Evolutionary conservation across 2,329 filamentous ascomycete genomes (phyloP).

Genomic region (Diaporthe amygdali): DNA sequence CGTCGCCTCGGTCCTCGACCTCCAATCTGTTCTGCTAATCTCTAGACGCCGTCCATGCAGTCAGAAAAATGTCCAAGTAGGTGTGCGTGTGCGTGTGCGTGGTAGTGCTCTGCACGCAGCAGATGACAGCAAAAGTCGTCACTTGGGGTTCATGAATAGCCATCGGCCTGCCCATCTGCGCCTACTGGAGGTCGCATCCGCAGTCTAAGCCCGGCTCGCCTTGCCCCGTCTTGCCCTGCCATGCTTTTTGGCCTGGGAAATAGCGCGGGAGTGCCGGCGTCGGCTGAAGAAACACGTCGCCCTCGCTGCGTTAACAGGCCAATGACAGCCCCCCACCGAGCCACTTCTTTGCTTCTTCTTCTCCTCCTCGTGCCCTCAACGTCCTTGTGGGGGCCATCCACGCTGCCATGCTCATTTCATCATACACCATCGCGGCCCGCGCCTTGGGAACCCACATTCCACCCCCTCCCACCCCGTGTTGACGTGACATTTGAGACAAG

Average conservation of each 20-base stretch:
- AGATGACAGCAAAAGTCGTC: not conserved
- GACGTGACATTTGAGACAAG: not conserved
- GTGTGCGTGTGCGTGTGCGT: not conserved
- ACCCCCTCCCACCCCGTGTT: not conserved
- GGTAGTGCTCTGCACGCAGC: not conserved
- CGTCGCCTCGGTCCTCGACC: not conserved
- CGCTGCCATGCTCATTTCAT: not conserved
- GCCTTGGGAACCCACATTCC: not conserved
- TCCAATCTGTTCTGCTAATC: not conserved
- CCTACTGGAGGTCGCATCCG: not conserved
- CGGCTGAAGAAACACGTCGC: not conserved
- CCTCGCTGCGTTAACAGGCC: not conserved
- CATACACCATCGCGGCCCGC: slow-evolving; percentile 8
- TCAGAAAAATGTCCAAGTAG: no score
- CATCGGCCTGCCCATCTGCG: not conserved
- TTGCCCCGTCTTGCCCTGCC: not conserved
- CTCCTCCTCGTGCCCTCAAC: not conserved
- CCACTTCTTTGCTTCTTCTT: not conserved
- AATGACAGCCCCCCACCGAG: not conserved
- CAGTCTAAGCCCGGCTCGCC: not conserved
- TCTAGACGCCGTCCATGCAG: not conserved
- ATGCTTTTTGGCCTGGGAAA: not conserved
- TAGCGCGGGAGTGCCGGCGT: not conserved
- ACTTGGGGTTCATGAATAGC: not conserved
- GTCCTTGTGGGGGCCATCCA: not conserved